phyloP scores from a whole-genome alignment of 164 flowering plant genomes.

The Saururus chinensis region DNA sequence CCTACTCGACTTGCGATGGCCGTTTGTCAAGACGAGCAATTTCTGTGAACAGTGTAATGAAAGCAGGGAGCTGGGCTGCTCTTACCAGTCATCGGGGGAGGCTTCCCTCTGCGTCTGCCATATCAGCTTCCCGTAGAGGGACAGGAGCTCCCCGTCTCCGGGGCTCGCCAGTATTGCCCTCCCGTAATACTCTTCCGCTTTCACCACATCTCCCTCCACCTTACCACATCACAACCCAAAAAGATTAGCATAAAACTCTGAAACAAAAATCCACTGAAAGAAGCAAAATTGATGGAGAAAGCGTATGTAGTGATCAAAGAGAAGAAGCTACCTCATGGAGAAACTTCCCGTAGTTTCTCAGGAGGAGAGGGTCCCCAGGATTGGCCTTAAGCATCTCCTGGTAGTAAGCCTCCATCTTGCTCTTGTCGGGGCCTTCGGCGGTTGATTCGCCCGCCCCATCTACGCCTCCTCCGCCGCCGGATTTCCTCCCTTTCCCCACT shows the following conservation, averaged over 20 bases:
- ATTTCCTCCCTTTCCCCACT: conserved; percentile 13
- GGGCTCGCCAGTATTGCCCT: conserved; percentile 69
- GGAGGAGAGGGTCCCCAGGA: conserved; percentile 53
- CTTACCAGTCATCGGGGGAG: conserved; percentile 65
- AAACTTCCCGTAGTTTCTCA: conserved; percentile 69
- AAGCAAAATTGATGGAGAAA: background rate
- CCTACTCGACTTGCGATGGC: too few relatives aligned
- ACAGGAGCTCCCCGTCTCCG: conserved; percentile 61
- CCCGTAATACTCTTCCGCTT: conserved; percentile 72
- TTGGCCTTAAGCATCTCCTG: conserved; percentile 45
- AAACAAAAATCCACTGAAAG: background rate
- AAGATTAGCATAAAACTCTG: background rate
- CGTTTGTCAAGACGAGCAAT: too few relatives aligned
- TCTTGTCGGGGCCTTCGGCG: conserved; percentile 23
- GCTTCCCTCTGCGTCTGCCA: conserved; percentile 69
- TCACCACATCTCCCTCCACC: conserved; percentile 49
- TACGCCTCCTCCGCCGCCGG: conserved; percentile 19
- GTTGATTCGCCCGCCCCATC: conserved; percentile 12
- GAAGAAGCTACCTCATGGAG: conserved; percentile 74
- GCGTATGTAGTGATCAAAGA: too few relatives aligned
- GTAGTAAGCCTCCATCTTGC: conserved; percentile 51
- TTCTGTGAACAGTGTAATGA: too few relatives aligned
- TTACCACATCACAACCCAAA: conserved; percentile 10
- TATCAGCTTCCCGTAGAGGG: conserved; percentile 54
- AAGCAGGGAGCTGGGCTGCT: background rate